These are phyloP conservation scores for Magnusiomyces sp. DNA, from an alignment of 1,139 yeast genomes.

Conservation along the genomic window DNA sequence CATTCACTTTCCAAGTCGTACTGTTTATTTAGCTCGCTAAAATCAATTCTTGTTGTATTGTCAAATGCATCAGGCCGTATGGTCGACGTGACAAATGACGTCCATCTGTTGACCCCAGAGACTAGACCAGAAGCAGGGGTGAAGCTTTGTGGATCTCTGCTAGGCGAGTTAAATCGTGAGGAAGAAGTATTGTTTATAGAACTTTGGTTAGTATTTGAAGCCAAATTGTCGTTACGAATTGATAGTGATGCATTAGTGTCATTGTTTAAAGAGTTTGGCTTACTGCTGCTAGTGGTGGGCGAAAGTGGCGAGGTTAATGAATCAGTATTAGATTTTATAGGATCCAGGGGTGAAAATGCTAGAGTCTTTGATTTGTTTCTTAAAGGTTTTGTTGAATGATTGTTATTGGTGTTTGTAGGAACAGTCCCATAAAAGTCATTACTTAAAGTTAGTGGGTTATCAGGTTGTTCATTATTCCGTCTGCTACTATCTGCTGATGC, in stretches of 20 bases:
- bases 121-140: neutral
- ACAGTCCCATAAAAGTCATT: no score
- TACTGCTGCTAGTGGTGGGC: neutral
- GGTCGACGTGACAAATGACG: conserved; percentile 10
- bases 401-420: neutral
- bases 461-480: neutral
- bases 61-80: neutral
- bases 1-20: conserved; percentile 14
- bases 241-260: neutral
- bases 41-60: conserved; percentile 5
- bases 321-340: neutral
- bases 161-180: neutral
- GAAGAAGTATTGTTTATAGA: neutral
- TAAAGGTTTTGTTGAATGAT: neutral
- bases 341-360: neutral
- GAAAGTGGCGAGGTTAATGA: neutral
- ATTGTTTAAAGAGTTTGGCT: neutral
- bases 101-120: conserved; percentile 12
- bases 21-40: conserved; percentile 13
- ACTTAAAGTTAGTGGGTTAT: neutral
- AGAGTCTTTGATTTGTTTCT: neutral
- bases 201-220: neutral
- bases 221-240: neutral
- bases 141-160: neutral
- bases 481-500: neutral